Conservation (phyloP, 2,329 filamentous ascomycete genomes). For the Clonostachys sp. region DNA sequence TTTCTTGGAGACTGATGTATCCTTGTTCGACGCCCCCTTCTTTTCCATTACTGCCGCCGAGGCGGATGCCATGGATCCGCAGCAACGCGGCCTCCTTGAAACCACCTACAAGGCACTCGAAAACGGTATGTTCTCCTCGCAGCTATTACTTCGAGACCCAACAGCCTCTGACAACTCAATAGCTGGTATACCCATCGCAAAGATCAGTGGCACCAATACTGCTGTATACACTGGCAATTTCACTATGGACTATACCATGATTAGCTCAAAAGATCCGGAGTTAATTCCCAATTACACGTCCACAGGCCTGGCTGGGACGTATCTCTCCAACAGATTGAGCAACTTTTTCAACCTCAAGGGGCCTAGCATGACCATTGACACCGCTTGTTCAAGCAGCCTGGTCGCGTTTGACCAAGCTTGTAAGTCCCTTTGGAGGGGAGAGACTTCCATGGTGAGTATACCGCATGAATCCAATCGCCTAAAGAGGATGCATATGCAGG, state of each 20-base stretch:
- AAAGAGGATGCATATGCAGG: slow-evolving; percentile 18
- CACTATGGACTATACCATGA: slow-evolving; percentile 25
- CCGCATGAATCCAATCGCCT: too few species aligned
- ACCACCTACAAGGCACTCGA: slow-evolving; percentile 26
- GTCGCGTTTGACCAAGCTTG: slow-evolving; percentile 49
- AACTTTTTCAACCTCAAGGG: slow-evolving; percentile 51
- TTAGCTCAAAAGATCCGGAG: slow-evolving; percentile 25
- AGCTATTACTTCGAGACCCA: too few species aligned
- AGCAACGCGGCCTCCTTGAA: slow-evolving; percentile 26
- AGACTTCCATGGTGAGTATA: slow-evolving; percentile 29
- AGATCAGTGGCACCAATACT: slow-evolving; percentile 17
- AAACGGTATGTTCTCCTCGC: slow-evolving; percentile 15
- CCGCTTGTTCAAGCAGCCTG: slow-evolving; percentile 52
- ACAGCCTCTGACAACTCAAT: too few species aligned
- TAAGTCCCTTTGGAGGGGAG: slow-evolving; percentile 38
- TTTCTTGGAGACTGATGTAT: too few species aligned
- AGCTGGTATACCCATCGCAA: slow-evolving; percentile 23
- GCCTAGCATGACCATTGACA: slow-evolving; percentile 53
- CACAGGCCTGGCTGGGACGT: slow-evolving; percentile 20
- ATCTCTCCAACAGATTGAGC: slow-evolving; percentile 46
- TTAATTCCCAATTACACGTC: slow-evolving; percentile 18
- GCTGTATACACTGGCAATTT: slow-evolving; percentile 30
- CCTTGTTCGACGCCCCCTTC: slow-evolving; percentile 29
- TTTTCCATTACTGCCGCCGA: slow-evolving; percentile 22
- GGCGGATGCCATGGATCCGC: slow-evolving; percentile 23